These are phyloP conservation scores for Fraxinus greggii DNA, from an alignment of 305 asterid genomes.

Conservation along the genomic window DNA sequence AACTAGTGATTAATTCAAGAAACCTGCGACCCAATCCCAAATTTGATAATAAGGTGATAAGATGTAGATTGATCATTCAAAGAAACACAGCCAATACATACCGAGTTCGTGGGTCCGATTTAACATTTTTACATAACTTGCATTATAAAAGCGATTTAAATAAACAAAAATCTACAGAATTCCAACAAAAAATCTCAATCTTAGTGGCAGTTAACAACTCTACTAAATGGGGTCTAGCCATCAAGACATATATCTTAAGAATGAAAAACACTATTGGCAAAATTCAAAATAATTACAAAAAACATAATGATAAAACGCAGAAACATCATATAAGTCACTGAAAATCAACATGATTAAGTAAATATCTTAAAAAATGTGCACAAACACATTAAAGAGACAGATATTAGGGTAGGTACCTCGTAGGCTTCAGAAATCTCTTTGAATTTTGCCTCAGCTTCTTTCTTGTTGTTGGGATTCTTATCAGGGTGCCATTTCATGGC, in stretches of 20 bases:
- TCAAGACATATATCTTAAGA: not conserved
- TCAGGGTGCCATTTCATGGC: constrained; percentile 97
- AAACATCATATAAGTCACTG: not conserved
- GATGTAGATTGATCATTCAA: not conserved
- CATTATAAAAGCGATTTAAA: not conserved
- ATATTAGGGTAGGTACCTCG: constrained; percentile 43
- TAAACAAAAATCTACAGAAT: not conserved
- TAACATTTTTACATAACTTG: not conserved
- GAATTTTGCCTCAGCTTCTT: constrained; percentile 87
- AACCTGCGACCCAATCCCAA: not conserved
- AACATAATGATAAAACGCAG: not conserved
- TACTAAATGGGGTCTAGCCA: not conserved
- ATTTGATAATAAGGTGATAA: not conserved
- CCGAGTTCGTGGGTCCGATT: not conserved
- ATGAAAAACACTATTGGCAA: not conserved
- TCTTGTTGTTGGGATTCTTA: constrained; percentile 78
- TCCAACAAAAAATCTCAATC: not conserved
- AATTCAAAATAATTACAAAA: not conserved
- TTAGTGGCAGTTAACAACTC: not conserved
- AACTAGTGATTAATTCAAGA: not conserved
- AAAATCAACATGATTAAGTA: not conserved
- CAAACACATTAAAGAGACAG: not conserved
- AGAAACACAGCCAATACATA: not conserved
- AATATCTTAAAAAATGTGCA: not conserved
- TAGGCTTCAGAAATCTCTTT: constrained; percentile 92